Conservation (phyloP, 192 early-diverging fungal species). For the Coemansia sp. region DNA sequence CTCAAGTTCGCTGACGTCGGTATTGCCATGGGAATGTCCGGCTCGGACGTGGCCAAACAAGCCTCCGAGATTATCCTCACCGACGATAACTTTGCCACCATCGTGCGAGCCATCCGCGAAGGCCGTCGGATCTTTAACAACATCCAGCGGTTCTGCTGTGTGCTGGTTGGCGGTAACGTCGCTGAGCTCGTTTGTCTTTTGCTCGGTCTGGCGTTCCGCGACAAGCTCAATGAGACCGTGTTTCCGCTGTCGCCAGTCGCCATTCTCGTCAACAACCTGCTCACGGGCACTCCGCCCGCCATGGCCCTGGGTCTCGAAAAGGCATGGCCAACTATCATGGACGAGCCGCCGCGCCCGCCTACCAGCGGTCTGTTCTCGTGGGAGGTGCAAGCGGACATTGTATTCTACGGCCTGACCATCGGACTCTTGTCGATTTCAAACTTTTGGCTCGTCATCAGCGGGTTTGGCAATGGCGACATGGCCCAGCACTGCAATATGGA, state of each 20-base stretch:
- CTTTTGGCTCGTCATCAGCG: conserved; percentile 68
- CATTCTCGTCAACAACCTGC: conserved; percentile 80
- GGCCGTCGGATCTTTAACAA: conserved; percentile 84
- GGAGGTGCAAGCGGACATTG: conserved; percentile 67
- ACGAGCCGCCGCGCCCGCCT: conserved; percentile 68
- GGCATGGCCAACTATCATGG: conserved; percentile 67
- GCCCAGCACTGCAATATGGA: conserved; percentile 63
- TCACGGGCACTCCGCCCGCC: conserved; percentile 80
- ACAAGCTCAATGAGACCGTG: conserved; percentile 60
- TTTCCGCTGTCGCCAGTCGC: conserved; percentile 81
- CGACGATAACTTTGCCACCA: conserved; percentile 83
- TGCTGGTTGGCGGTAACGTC: conserved; percentile 76
- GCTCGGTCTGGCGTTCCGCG: conserved; percentile 74
- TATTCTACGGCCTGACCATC: conserved; percentile 69
- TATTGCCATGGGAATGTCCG: conserved; percentile 71
- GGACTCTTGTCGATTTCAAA: conserved; percentile 65
- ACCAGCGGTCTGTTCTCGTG: conserved; percentile 68
- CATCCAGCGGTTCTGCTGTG: conserved; percentile 71
- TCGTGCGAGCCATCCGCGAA: conserved; percentile 76
- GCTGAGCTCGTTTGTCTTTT: conserved; percentile 75
- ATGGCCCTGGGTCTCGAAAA: conserved; percentile 78
- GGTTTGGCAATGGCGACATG: conserved; percentile 63
- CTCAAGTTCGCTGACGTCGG: conserved; percentile 81
- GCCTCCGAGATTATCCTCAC: conserved; percentile 91
- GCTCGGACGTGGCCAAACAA: conserved; percentile 74